phyloP scores from a whole-genome alignment of 768 basidiomycete species.

The Favolaschia claudopus region DNA sequence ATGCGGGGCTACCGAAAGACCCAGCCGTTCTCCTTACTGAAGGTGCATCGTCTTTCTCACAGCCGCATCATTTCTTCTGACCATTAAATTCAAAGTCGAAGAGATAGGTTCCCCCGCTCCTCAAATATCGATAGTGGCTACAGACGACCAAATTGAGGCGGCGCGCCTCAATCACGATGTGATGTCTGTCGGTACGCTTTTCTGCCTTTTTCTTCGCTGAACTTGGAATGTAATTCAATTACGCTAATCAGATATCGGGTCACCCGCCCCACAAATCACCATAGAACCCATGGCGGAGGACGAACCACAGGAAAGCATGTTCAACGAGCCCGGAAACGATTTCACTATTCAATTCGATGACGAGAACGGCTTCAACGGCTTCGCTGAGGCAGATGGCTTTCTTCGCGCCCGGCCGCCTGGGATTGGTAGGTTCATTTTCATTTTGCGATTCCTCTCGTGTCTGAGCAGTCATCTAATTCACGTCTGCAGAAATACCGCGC shows the following conservation, averaged over 20 bases:
- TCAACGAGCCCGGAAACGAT: too few relatives aligned
- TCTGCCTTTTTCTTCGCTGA: neutral
- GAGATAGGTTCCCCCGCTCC: slow-evolving; percentile 23
- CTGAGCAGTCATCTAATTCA: neutral
- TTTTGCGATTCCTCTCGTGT: neutral
- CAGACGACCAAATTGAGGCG: slow-evolving; percentile 28
- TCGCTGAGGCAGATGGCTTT: neutral
- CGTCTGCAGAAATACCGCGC: neutral
- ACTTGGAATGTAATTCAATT: neutral
- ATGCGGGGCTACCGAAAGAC: too few relatives aligned
- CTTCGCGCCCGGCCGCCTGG: slow-evolving; percentile 11
- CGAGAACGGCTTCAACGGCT: slow-evolving; percentile 11
- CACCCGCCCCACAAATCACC: slow-evolving; percentile 22
- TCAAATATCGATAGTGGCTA: slow-evolving; percentile 17
- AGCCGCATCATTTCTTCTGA: neutral
- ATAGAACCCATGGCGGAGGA: slow-evolving; percentile 26
- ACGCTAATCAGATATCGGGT: slow-evolving; percentile 12
- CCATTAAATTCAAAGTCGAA: too few relatives aligned
- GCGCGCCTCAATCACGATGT: slow-evolving; percentile 21
- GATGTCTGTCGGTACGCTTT: slow-evolving; percentile 8
- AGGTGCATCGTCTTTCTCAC: neutral
- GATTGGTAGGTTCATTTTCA: neutral
- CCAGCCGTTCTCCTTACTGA: neutral
- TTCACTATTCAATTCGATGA: neutral
- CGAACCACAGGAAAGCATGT: neutral